Percentiles rank a stretch among this genome's conserved stretches.
Evolutionary conservation across 2,329 filamentous ascomycete species (phyloP).

Genomic region (Huntiella decipiens): DNA sequence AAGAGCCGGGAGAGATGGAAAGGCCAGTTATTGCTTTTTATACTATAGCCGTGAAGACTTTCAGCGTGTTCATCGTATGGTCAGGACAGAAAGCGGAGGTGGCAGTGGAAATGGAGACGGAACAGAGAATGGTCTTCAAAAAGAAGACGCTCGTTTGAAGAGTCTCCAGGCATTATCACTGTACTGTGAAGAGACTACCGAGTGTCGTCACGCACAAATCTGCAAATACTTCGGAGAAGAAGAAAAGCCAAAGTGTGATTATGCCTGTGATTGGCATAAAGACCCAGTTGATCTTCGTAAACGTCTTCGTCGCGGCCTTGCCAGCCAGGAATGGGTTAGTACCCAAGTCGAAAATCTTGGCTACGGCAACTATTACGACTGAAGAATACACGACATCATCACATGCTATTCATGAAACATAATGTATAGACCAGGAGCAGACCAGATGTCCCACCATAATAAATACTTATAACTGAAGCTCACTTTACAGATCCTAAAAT

Average conservation of each 20-base stretch:
- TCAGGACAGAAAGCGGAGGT: constrained; percentile 17
- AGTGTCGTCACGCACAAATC: constrained; percentile 60
- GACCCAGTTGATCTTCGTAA: constrained; percentile 38
- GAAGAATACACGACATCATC: not conserved
- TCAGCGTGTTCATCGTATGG: constrained; percentile 46
- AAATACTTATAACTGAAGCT: no score
- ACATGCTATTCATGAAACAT: no score
- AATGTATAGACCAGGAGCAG: no score
- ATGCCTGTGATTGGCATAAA: constrained; percentile 64
- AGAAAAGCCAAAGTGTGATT: constrained; percentile 41
- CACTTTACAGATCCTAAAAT: no score
- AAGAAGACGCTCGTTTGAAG: constrained; percentile 30
- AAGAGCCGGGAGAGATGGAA: constrained; percentile 74
- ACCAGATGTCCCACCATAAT: no score
- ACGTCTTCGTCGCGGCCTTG: constrained; percentile 36
- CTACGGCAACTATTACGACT: constrained; percentile 36
- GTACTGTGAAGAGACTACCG: constrained; percentile 61
- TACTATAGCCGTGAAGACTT: constrained; percentile 83
- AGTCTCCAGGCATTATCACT: constrained; percentile 51
- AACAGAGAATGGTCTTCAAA: not conserved
- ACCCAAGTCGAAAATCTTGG: constrained; percentile 40
- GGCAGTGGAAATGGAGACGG: not conserved
- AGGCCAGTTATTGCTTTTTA: constrained; percentile 68
- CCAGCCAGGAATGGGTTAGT: constrained; percentile 42
- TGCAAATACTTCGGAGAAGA: constrained; percentile 60